A percentile compares a stretch with the other conserved stretches of the same genome.
These are phyloP conservation scores for Citrullus amarus DNA, from an alignment of 306 rosid species.

Conservation along the genomic window DNA sequence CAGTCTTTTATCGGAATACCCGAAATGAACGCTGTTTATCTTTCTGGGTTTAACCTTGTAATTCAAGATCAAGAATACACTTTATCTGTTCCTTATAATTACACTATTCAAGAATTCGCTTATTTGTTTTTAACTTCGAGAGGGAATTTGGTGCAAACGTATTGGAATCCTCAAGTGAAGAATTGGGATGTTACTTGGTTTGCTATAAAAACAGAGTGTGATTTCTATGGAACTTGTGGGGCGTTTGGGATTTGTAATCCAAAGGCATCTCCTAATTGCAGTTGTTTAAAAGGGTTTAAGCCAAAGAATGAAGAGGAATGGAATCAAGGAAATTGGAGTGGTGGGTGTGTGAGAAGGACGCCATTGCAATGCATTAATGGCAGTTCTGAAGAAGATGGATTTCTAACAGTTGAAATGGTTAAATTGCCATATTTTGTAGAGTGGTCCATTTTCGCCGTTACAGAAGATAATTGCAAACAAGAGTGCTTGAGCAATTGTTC, in stretches of 20 bases:
- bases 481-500: not conserved
- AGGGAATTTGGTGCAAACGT: not conserved
- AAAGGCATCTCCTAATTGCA: constrained; percentile 16
- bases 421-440: constrained; percentile 22
- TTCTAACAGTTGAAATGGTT: constrained; percentile 5
- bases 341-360: constrained; percentile 27
- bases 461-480: not conserved
- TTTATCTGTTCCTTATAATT: not conserved
- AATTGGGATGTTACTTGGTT: not conserved
- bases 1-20: not conserved
- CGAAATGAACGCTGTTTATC: not conserved
- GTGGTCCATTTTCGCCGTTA: not conserved
- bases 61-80: not conserved
- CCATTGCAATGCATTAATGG: constrained; percentile 16
- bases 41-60: not conserved
- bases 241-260: constrained; percentile 21
- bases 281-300: constrained; percentile 37
- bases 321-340: constrained; percentile 16
- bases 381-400: constrained; percentile 14
- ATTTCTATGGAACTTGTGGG: constrained; percentile 34
- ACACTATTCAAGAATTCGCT: not conserved
- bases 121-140: not conserved
- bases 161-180: not conserved
- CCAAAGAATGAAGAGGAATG: constrained; percentile 19
- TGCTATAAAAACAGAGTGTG: constrained; percentile 10